Evolutionary conservation across 1,139 yeast species (phyloP).

Genomic region (Kurtzmaniella quercitrusa): DNA sequence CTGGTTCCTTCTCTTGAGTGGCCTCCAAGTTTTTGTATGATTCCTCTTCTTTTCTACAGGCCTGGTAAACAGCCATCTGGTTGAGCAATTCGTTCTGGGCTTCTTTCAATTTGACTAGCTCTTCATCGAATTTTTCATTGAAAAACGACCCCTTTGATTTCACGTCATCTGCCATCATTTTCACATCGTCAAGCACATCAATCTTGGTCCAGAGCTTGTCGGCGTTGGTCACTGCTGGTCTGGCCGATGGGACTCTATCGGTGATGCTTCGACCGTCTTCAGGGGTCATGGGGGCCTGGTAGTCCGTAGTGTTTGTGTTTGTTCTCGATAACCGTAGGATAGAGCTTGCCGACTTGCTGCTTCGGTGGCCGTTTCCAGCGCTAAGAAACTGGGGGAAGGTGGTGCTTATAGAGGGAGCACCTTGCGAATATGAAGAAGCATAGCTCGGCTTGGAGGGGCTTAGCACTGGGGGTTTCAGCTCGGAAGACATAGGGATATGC

Average conservation of each 20-base stretch:
- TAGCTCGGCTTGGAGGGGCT: background rate
- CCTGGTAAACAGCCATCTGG: conserved; percentile 46
- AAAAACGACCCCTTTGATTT: conserved; percentile 54
- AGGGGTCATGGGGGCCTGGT: background rate
- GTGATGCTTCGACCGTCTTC: conserved; percentile 22
- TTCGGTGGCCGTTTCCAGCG: background rate
- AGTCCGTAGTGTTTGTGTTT: conserved; percentile 19
- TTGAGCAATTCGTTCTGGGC: conserved; percentile 60
- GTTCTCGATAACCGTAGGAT: conserved; percentile 19
- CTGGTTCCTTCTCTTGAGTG: conserved; percentile 4
- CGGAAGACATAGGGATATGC: background rate
- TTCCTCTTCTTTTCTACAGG: conserved; percentile 14
- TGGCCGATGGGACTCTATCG: conserved; percentile 45
- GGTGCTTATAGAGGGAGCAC: background rate
- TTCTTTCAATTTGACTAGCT: conserved; percentile 50
- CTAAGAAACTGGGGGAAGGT: background rate
- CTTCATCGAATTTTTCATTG: conserved; percentile 54
- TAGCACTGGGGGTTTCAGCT: background rate
- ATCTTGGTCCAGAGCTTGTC: conserved; percentile 86
- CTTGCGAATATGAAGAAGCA: background rate
- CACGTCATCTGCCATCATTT: conserved; percentile 56
- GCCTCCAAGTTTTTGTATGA: conserved; percentile 11
- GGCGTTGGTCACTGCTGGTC: conserved; percentile 55
- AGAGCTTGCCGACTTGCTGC: conserved; percentile 1
- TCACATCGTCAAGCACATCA: conserved; percentile 80